Evolutionary conservation across 441 rosid genomes (phyloP), one percentile per base, ranked within the genome.

Genomic region (Eutrema salsugineum): DNA sequence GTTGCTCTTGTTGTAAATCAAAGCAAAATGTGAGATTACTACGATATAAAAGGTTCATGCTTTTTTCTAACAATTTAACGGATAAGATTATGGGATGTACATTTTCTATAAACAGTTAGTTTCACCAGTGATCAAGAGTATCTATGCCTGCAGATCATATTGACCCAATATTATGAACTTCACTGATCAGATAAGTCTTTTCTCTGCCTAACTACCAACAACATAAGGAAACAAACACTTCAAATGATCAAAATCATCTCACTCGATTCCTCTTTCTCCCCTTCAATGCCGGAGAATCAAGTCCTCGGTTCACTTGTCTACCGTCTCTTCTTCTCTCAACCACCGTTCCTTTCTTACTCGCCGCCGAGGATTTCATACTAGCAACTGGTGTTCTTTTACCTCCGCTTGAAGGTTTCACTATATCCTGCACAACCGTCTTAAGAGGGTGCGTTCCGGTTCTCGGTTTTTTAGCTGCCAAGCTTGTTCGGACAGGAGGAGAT

Each of bases 331-430:
- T 87, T 40, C 76, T 79, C 32, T 77, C 76, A 15, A 72, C 64
- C 16, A 64, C 75, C 1, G 38, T 36, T 14, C 49, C 83, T 63
- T 85, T 84, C 82, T 83, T 84, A 40, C 75, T 64, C 5, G 35
- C 10, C 0, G 76, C 74, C 40, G 81, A 40, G 5, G 91, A 82
- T 63, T 83, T 89, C 22, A 64, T 71, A 0, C 83, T 75, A 2
- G 82, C 69, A 1, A 81, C 70, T 17, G 83, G 81, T 68, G 77
- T 36, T 44, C 30, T 82, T 44, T 80, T 86, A 77, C 78, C 80
- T n/a, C 73, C 76, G 9, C 47, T 32, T 57, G 87, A 40, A 32
- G 68, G 68, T 76, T 63, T 82, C 6, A 60, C 54, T 1, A 39
- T 74, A 1, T n/a, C 39, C 15, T 75, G 80, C 49, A 30, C 70